A percentile compares a stretch with the other conserved stretches of the same genome.
Evolutionary conservation across 352 stramenopile species (phyloP).

Genomic region (Phytophthora multivora): DNA sequence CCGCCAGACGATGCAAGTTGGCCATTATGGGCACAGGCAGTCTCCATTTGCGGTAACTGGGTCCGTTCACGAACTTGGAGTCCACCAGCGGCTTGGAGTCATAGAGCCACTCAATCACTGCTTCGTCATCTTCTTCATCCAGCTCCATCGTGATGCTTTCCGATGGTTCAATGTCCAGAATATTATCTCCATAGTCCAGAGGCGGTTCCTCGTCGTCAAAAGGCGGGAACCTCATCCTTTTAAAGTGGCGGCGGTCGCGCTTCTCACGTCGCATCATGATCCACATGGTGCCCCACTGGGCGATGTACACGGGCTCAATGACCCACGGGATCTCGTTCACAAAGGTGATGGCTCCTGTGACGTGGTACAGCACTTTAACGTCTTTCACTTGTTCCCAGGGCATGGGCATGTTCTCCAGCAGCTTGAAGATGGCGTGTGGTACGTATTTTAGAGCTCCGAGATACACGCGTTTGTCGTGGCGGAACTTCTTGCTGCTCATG

Average conservation of each 20-base stretch:
- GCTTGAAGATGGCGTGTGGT: conserved; percentile 99
- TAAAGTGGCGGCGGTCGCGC: conserved; percentile 98
- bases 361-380: conserved; percentile 99
- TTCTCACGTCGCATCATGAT: conserved; percentile 99
- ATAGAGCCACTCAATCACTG: conserved; percentile 98
- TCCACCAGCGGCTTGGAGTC: conserved; percentile 94
- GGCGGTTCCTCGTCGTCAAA: conserved; percentile 99
- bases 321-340: conserved; percentile 99
- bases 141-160: conserved; percentile 98
- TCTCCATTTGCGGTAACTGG: conserved; percentile 97
- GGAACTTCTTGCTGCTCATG: conserved; percentile 99
- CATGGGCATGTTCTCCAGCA: conserved; percentile 99
- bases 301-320: conserved; percentile 99
- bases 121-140: conserved; percentile 94
- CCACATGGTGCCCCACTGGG: conserved; percentile 99
- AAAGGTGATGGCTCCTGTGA: conserved; percentile 99
- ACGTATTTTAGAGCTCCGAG: conserved; percentile 99
- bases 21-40: conserved; percentile 98
- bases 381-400: conserved; percentile 99
- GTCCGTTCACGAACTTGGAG: conserved; percentile 96
- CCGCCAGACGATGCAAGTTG: conserved; percentile 97
- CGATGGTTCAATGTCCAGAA: conserved; percentile 96
- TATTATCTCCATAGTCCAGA: conserved; percentile 96
- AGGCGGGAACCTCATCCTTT: conserved; percentile 99
- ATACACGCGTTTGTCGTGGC: conserved; percentile 99